Conservation (phyloP, 2,329 filamentous ascomycete species). For the Xylaria hypoxylon region DNA sequence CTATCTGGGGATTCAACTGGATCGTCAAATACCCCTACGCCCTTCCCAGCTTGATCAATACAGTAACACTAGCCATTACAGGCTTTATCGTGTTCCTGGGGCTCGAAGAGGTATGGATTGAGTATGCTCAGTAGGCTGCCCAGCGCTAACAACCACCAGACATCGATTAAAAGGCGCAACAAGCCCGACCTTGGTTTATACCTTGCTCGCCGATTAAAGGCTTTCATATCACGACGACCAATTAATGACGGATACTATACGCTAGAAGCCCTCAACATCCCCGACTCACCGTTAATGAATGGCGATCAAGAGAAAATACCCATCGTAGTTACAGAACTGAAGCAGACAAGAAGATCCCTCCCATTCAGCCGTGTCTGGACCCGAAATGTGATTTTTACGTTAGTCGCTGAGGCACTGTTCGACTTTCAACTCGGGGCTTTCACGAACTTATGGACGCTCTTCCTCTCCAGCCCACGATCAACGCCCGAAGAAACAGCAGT, state of each 20-base stretch:
- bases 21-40: slow-evolving; percentile 75
- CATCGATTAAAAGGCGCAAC: slow-evolving; percentile 58
- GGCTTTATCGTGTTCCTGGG: slow-evolving; percentile 69
- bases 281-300: slow-evolving; percentile 22
- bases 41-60: slow-evolving; percentile 75
- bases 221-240: slow-evolving; percentile 47
- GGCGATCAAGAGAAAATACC: slow-evolving; percentile 26
- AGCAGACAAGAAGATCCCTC: slow-evolving; percentile 44
- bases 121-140: neutral
- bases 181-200: slow-evolving; percentile 60
- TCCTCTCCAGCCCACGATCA: slow-evolving; percentile 74
- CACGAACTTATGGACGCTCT: slow-evolving; percentile 75
- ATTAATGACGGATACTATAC: slow-evolving; percentile 50
- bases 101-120: slow-evolving; percentile 68
- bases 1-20: slow-evolving; percentile 71
- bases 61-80: slow-evolving; percentile 67
- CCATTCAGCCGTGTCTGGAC: slow-evolving; percentile 61
- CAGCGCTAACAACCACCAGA: slow-evolving; percentile 51
- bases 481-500: slow-evolving; percentile 48
- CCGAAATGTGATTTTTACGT: slow-evolving; percentile 61
- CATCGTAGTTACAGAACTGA: slow-evolving; percentile 51
- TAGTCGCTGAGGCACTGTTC: slow-evolving; percentile 75
- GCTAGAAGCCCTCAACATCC: slow-evolving; percentile 43
- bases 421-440: slow-evolving; percentile 78
- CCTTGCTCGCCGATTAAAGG: slow-evolving; percentile 51